These are phyloP conservation scores for Sporodiniella umbellata DNA, from an alignment of 371 early-diverging fungal genomes.

Conservation along the genomic window DNA sequence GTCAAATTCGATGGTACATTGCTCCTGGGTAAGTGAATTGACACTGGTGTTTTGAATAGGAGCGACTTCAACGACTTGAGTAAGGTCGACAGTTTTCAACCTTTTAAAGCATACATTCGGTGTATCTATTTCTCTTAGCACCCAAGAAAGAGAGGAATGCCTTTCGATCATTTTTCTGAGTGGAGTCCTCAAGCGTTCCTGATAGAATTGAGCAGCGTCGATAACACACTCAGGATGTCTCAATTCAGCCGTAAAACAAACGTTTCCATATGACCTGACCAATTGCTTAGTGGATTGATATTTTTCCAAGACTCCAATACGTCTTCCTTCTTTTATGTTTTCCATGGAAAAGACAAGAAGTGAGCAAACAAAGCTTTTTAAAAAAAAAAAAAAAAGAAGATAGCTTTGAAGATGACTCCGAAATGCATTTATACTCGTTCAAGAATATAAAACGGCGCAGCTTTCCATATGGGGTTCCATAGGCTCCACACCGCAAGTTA, in stretches of 20 bases:
- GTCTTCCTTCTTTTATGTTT: slow-evolving; percentile 7
- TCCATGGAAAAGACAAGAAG: slow-evolving; percentile 1
- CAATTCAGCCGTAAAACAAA: slow-evolving; percentile 21
- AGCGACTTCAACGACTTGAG: not conserved
- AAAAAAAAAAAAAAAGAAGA: slow-evolving; percentile 1
- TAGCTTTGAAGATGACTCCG: not conserved
- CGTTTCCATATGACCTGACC: slow-evolving; percentile 28
- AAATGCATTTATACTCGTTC: too few species aligned
- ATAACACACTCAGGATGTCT: slow-evolving; percentile 2
- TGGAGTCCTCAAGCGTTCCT: slow-evolving; percentile 19
- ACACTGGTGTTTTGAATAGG: not conserved
- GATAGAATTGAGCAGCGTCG: slow-evolving; percentile 10
- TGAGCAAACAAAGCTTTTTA: too few species aligned
- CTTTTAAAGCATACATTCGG: slow-evolving; percentile 23
- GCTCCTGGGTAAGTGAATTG: slow-evolving; percentile 3
- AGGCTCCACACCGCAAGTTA: too few species aligned
- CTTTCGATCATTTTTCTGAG: slow-evolving; percentile 18
- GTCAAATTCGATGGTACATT: slow-evolving; percentile 22
- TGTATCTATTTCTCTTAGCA: slow-evolving; percentile 12
- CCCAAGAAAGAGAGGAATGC: slow-evolving; percentile 23
- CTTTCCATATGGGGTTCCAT: too few species aligned
- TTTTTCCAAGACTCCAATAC: slow-evolving; percentile 36
- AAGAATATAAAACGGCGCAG: too few species aligned
- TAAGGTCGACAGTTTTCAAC: slow-evolving; percentile 17
- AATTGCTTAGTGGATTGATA: slow-evolving; percentile 37